Conservation (phyloP, 225 moss, liverwort and hornwort species). For the Physcomitrium patens region DNA sequence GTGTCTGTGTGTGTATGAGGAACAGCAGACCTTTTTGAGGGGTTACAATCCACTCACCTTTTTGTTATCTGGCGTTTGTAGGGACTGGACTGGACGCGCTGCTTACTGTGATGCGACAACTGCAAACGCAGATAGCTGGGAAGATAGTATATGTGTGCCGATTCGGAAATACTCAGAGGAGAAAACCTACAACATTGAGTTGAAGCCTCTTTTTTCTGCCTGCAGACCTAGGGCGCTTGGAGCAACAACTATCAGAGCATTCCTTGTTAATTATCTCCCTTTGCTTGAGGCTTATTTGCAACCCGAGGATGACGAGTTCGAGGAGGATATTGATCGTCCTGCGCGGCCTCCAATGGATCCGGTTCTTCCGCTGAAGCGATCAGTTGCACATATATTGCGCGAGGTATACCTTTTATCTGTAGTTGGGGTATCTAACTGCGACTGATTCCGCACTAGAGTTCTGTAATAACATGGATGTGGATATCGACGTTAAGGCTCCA, state of each 20-base stretch:
- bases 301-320: conserved; percentile 94
- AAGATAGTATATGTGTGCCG: conserved; percentile 32
- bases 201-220: conserved; percentile 97
- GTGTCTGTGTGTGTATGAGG: neutral
- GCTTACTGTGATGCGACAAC: conserved; percentile 75
- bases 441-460: neutral
- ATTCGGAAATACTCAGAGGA: conserved; percentile 37
- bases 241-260: conserved; percentile 82
- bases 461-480: neutral
- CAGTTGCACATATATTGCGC: conserved; percentile 75
- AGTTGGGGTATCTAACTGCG: neutral
- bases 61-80: conserved; percentile 34
- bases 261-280: conserved; percentile 85
- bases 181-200: conserved; percentile 83
- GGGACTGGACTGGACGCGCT: conserved; percentile 79
- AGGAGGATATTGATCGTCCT: conserved; percentile 86
- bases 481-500: neutral
- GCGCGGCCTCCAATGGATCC: conserved; percentile 72
- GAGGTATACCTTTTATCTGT: conserved; percentile 58
- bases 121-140: conserved; percentile 49
- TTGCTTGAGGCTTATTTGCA: conserved; percentile 93
- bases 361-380: conserved; percentile 77
- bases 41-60: neutral
- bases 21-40: neutral
- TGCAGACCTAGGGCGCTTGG: conserved; percentile 89